These are phyloP conservation scores for Fusarium sp. DNA, from an alignment of 2,329 filamentous ascomycete genomes.

Conservation along the genomic window DNA sequence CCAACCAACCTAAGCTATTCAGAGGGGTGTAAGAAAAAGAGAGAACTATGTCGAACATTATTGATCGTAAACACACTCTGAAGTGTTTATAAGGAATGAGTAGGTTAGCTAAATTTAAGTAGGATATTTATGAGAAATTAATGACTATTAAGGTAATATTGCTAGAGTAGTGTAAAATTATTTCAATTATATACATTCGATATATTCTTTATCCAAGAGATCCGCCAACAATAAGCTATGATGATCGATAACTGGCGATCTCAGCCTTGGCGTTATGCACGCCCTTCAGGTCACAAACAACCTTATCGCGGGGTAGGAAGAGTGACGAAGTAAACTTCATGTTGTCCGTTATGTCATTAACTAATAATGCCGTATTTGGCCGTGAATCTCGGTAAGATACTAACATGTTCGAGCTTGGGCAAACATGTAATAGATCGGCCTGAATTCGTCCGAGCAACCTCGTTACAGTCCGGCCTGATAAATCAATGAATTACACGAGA, in stretches of 20 bases:
- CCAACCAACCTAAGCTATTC: not conserved
- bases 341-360: not conserved
- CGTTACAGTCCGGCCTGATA: not conserved
- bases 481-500: slow-evolving; percentile 1
- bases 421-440: not conserved
- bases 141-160: too few relatives aligned
- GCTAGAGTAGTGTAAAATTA: too few relatives aligned
- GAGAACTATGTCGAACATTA: too few relatives aligned
- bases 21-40: too few relatives aligned
- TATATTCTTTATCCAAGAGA: too few relatives aligned
- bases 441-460: not conserved
- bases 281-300: slow-evolving; percentile 25
- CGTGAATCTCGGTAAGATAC: not conserved
- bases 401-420: not conserved
- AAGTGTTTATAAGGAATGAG: too few relatives aligned
- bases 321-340: not conserved
- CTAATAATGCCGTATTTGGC: not conserved
- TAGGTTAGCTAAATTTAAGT: too few relatives aligned
- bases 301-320: not conserved
- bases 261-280: slow-evolving; percentile 19
- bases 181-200: too few relatives aligned
- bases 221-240: not conserved
- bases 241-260: not conserved
- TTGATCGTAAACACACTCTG: too few relatives aligned
- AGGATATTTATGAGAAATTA: too few relatives aligned